Evolutionary conservation across 257 asterid genomes (phyloP).

Genomic region (Anisodus acutangulus): DNA sequence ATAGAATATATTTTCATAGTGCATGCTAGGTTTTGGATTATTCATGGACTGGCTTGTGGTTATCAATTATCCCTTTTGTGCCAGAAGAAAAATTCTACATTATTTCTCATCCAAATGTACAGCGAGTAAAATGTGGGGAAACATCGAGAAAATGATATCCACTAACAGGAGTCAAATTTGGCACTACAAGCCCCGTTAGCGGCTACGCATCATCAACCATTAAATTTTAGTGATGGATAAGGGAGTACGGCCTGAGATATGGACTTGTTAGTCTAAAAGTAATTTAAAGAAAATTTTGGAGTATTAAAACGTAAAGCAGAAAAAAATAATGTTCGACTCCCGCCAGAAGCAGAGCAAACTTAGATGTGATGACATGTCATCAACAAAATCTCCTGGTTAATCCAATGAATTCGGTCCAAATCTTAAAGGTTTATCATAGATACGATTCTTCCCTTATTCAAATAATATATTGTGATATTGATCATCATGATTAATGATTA

Average conservation of each 20-base stretch:
- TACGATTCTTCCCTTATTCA: slow-evolving; percentile 15
- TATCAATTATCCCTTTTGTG: not conserved
- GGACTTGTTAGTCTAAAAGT: not conserved
- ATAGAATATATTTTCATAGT: not conserved
- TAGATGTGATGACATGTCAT: slow-evolving; percentile 17
- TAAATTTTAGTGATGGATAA: not conserved
- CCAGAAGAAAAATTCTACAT: not conserved
- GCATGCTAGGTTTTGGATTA: not conserved
- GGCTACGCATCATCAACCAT: not conserved
- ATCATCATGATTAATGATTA: not conserved
- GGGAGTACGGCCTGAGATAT: not conserved
- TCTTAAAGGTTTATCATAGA: slow-evolving; percentile 21
- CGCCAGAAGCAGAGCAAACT: not conserved
- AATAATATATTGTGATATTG: not conserved
- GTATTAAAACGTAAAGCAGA: slow-evolving; percentile 3
- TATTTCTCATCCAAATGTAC: not conserved
- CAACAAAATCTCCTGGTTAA: not conserved
- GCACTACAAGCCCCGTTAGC: not conserved
- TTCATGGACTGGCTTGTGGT: not conserved
- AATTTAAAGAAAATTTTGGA: not conserved
- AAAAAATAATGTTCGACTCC: not conserved
- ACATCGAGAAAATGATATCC: not conserved
- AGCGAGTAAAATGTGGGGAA: no score
- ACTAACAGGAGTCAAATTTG: not conserved
- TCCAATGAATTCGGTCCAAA: not conserved